Evolutionary conservation across 345 rosid genomes (phyloP).

Genomic region (Bruguiera parviflora): DNA sequence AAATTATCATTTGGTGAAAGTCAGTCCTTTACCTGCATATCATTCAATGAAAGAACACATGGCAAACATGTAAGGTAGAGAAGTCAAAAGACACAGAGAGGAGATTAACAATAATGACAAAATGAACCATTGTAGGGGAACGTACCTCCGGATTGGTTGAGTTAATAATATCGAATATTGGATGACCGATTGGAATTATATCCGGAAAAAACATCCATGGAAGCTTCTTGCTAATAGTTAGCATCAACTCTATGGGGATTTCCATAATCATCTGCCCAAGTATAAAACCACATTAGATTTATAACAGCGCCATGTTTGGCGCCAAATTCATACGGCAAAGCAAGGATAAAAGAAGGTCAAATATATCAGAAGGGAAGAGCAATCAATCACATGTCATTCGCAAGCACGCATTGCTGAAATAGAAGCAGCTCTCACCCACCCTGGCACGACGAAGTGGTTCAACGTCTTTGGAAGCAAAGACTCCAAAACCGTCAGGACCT

Average conservation of each 20-base stretch:
- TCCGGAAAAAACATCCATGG: conserved; percentile 99
- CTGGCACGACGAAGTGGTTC: conserved; percentile 85
- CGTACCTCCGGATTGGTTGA: conserved; percentile 84
- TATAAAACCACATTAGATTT: conserved; percentile 5
- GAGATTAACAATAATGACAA: neutral
- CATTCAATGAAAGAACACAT: neutral
- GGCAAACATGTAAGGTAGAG: no score
- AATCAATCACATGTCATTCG: neutral
- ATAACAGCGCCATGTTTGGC: neutral
- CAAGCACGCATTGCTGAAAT: neutral
- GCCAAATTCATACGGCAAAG: neutral
- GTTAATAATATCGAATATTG: conserved; percentile 86
- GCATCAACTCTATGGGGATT: conserved; percentile 88
- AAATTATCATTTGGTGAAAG: neutral
- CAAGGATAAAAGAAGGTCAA: neutral
- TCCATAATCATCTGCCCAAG: conserved; percentile 78
- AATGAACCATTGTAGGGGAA: neutral
- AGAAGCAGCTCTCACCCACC: conserved; percentile 38
- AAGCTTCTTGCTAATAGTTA: conserved; percentile 74
- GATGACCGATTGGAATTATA: conserved; percentile 84
- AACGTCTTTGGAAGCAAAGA: conserved; percentile 85
- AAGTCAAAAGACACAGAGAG: neutral
- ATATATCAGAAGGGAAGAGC: neutral
- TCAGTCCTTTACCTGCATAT: neutral
- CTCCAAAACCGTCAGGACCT: conserved; percentile 88